Evolutionary conservation across 495 filamentous ascomycete species (phyloP).

Genomic region (Cetradonia linearis): DNA sequence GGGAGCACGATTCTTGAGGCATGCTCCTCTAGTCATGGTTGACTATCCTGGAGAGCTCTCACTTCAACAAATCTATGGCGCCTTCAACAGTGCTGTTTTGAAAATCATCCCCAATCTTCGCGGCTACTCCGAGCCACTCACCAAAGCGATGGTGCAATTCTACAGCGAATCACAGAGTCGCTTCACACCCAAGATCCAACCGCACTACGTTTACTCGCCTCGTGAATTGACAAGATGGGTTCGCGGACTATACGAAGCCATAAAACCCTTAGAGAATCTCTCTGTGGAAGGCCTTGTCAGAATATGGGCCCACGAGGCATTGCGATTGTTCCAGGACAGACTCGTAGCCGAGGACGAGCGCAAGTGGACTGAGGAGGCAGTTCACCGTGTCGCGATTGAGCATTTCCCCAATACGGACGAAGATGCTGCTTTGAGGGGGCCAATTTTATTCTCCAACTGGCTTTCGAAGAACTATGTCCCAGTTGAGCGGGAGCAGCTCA

Average conservation of each 20-base stretch:
- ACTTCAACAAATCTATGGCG: constrained; percentile 92
- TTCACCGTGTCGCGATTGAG: constrained; percentile 74
- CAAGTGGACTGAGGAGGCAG: constrained; percentile 82
- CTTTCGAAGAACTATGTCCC: constrained; percentile 98
- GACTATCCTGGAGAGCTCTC: constrained; percentile 96
- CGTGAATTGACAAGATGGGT: constrained; percentile 97
- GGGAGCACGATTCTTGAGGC: constrained; percentile 84
- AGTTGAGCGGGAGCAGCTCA: constrained; percentile 84
- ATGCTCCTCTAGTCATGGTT: constrained; percentile 96
- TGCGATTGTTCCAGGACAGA: constrained; percentile 93
- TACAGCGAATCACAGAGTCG: constrained; percentile 87
- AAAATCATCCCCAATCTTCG: constrained; percentile 95
- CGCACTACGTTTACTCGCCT: constrained; percentile 98
- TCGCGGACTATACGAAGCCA: constrained; percentile 91
- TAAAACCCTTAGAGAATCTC: constrained; percentile 79
- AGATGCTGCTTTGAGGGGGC: constrained; percentile 75
- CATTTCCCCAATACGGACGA: constrained; percentile 91
- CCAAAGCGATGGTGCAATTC: constrained; percentile 95
- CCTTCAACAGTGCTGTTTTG: constrained; percentile 90
- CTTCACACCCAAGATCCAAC: constrained; percentile 93
- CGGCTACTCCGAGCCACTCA: constrained; percentile 86
- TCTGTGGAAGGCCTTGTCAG: constrained; percentile 85
- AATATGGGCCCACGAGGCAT: constrained; percentile 96
- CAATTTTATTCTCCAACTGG: constrained; percentile 98
- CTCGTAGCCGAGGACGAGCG: constrained; percentile 89